phyloP scores from a whole-genome alignment of 805 yeast genomes.

The Cyberlindnera bimundalis region DNA sequence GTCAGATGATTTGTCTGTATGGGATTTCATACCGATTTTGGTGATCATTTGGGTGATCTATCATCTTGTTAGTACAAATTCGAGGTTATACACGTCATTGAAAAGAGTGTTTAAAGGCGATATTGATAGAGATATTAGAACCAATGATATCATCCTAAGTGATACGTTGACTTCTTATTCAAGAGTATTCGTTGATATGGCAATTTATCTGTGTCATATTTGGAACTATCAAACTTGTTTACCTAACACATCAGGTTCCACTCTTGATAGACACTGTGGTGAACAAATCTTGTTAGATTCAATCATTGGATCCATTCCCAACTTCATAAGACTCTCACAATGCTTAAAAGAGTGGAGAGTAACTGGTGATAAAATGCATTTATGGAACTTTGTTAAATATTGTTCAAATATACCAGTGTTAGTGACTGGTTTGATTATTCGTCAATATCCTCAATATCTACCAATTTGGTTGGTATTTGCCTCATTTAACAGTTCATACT shows the following conservation, averaged over 20 bases:
- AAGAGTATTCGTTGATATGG: slow-evolving; percentile 69
- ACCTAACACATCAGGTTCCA: slow-evolving; percentile 25
- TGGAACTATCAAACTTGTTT: slow-evolving; percentile 34
- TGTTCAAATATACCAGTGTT: slow-evolving; percentile 57
- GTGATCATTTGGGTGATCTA: slow-evolving; percentile 6
- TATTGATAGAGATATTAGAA: slow-evolving; percentile 50
- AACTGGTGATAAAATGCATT: slow-evolving; percentile 45
- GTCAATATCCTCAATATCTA: slow-evolving; percentile 14
- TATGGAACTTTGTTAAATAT: slow-evolving; percentile 76
- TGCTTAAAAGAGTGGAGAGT: slow-evolving; percentile 70
- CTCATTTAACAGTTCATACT: slow-evolving; percentile 66
- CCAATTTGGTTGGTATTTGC: slow-evolving; percentile 37
- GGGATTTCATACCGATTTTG: slow-evolving; percentile 15
- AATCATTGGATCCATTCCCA: slow-evolving; percentile 50
- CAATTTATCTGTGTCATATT: slow-evolving; percentile 50
- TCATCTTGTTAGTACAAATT: slow-evolving; percentile 3
- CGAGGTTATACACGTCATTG: slow-evolving; percentile 30
- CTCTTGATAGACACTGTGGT: slow-evolving; percentile 34
- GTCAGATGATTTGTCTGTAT: slow-evolving; percentile 1
- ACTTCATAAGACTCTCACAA: slow-evolving; percentile 74
- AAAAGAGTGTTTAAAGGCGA: slow-evolving; percentile 54
- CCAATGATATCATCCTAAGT: slow-evolving; percentile 77
- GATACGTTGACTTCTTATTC: slow-evolving; percentile 84
- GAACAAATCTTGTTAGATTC: slow-evolving; percentile 34
- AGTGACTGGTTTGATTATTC: slow-evolving; percentile 30